phyloP scores from a whole-genome alignment of 768 basidiomycete genomes.

The Calocybe indica region DNA sequence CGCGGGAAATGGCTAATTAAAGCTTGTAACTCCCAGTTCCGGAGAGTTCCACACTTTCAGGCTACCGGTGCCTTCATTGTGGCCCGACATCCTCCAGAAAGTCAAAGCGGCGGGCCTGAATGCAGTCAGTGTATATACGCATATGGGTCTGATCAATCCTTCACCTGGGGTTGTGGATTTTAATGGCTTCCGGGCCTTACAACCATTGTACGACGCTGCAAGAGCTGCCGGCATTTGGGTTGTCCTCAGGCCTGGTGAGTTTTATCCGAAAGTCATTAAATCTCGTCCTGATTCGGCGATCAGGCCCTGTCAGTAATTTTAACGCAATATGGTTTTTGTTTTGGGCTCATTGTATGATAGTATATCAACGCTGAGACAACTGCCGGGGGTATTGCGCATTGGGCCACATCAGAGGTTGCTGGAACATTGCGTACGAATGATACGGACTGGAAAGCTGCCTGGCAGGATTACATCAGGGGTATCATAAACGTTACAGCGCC shows the following conservation, averaged over 20 bases:
- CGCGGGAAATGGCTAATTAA: neutral
- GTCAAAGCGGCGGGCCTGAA: constrained; percentile 79
- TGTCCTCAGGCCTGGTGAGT: constrained; percentile 68
- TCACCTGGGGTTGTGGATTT: constrained; percentile 72
- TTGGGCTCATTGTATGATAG: constrained; percentile 13
- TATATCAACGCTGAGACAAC: constrained; percentile 82
- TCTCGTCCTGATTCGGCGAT: constrained; percentile 3
- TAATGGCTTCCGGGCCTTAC: constrained; percentile 58
- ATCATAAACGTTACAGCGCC: constrained; percentile 55
- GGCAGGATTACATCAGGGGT: constrained; percentile 66
- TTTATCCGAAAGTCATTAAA: neutral
- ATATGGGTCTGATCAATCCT: constrained; percentile 77
- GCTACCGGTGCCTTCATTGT: constrained; percentile 71
- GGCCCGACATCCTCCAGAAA: constrained; percentile 81
- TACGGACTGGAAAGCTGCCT: constrained; percentile 62
- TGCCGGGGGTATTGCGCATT: constrained; percentile 66
- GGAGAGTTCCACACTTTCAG: constrained; percentile 86
- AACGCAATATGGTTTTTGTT: neutral
- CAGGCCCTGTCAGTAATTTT: constrained; percentile 32
- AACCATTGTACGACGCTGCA: constrained; percentile 71
- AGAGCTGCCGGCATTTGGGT: constrained; percentile 72
- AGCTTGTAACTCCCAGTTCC: constrained; percentile 37
- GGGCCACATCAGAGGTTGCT: constrained; percentile 64
- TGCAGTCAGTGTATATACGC: constrained; percentile 69
- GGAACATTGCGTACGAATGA: constrained; percentile 70